Evolutionary conservation across 495 filamentous ascomycete genomes (phyloP).

Genomic region (Podospora comata): DNA sequence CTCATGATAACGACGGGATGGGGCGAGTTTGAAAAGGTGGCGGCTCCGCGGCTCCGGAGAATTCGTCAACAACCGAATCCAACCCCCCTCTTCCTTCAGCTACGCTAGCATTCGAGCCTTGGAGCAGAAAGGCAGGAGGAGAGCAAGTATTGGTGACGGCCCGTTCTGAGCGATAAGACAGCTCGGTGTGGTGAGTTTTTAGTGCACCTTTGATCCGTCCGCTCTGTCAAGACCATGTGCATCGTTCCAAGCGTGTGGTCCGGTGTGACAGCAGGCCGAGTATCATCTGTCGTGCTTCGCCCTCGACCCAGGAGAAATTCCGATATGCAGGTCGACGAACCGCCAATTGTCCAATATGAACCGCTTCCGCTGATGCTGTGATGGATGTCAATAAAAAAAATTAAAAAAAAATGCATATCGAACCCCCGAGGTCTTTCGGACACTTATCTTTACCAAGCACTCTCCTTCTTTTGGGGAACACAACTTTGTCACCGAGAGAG

Average conservation of each 20-base stretch:
- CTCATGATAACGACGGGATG: background rate
- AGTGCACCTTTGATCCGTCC: background rate
- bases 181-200: background rate
- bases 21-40: background rate
- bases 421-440: slow-evolving; percentile 5
- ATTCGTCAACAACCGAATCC: slow-evolving; percentile 9
- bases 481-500: background rate
- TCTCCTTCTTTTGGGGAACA: background rate
- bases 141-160: background rate
- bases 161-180: background rate
- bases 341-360: background rate
- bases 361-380: background rate
- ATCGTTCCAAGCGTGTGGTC: background rate
- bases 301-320: background rate
- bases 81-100: slow-evolving; percentile 7
- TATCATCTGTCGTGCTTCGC: background rate
- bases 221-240: background rate
- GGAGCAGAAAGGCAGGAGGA: background rate
- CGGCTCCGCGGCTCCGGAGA: background rate
- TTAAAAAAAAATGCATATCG: background rate
- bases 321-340: background rate
- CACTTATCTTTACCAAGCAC: background rate
- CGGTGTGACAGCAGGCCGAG: background rate
- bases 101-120: background rate
- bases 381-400: background rate